Percentiles rank a stretch among this genome's conserved stretches.
phyloP scores from a whole-genome alignment of 2,329 filamentous ascomycete species.

The Aureobasidium pullulans region DNA sequence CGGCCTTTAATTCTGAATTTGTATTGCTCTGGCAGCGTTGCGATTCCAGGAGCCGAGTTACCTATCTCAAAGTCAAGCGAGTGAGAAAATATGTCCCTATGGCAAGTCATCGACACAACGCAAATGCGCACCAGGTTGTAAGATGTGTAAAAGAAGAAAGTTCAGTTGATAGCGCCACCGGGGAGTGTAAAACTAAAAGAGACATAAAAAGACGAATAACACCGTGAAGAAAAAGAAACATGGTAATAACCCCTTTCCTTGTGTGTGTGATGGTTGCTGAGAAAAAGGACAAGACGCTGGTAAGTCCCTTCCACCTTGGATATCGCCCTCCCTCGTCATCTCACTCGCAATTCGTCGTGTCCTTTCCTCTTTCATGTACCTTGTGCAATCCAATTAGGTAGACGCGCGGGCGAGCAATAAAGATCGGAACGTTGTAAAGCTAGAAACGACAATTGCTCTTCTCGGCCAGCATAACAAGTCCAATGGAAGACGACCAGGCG shows the following conservation, averaged over 20 bases:
- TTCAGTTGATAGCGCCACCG: slow-evolving; percentile 11
- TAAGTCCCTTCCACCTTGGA: neutral
- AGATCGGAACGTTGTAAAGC: neutral
- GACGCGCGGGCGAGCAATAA: neutral
- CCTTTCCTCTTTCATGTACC: neutral
- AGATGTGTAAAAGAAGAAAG: neutral
- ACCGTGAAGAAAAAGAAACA: neutral
- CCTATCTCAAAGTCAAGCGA: no score
- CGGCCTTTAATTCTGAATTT: no score
- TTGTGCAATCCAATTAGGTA: neutral
- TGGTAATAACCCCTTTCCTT: neutral
- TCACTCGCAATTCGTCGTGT: neutral
- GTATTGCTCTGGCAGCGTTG: no score
- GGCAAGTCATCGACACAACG: no score
- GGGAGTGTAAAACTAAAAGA: neutral
- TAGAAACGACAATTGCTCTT: neutral
- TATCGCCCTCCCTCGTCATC: neutral
- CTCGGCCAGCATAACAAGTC: neutral
- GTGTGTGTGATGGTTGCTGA: neutral
- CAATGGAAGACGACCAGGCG: neutral
- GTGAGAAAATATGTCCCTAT: no score
- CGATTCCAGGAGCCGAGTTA: no score
- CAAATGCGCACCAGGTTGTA: no score
- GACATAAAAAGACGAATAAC: neutral
- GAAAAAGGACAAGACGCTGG: neutral